These are phyloP conservation scores for Cladosporium sp. DNA, from an alignment of 2,329 filamentous ascomycete species.

Conservation along the genomic window DNA sequence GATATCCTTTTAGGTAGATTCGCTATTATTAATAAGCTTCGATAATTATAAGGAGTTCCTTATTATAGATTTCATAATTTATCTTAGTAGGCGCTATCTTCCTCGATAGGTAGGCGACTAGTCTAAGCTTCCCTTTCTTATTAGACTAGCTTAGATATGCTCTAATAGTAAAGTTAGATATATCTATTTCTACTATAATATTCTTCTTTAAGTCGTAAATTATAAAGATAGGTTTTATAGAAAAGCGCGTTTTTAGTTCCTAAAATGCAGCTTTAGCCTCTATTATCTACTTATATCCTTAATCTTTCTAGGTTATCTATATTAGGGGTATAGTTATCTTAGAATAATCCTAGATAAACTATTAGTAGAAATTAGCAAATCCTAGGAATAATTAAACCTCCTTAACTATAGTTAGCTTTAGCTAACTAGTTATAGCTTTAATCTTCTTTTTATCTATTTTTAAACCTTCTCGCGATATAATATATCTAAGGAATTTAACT, in stretches of 20 bases:
- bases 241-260: not conserved
- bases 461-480: slow-evolving; percentile 22
- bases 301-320: not conserved
- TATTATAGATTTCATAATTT: slow-evolving; percentile 15
- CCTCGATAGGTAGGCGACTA: slow-evolving; percentile 17
- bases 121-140: slow-evolving; percentile 10
- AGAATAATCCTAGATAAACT: slow-evolving; percentile 2
- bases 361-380: not conserved
- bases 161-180: not conserved
- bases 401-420: not conserved
- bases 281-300: not conserved
- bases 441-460: slow-evolving; percentile 17
- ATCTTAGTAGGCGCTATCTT: slow-evolving; percentile 14
- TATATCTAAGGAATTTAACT: slow-evolving; percentile 25
- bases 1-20: slow-evolving; percentile 16
- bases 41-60: slow-evolving; percentile 17
- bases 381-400: not conserved
- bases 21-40: slow-evolving; percentile 15
- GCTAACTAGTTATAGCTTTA: not conserved
- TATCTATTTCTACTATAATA: not conserved
- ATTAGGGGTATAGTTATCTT: not conserved
- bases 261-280: not conserved
- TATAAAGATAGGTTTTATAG: not conserved
- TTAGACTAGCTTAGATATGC: slow-evolving; percentile 11
- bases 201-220: not conserved